phyloP scores from a whole-genome alignment of 305 asterid genomes.

The Rubia occidens region DNA sequence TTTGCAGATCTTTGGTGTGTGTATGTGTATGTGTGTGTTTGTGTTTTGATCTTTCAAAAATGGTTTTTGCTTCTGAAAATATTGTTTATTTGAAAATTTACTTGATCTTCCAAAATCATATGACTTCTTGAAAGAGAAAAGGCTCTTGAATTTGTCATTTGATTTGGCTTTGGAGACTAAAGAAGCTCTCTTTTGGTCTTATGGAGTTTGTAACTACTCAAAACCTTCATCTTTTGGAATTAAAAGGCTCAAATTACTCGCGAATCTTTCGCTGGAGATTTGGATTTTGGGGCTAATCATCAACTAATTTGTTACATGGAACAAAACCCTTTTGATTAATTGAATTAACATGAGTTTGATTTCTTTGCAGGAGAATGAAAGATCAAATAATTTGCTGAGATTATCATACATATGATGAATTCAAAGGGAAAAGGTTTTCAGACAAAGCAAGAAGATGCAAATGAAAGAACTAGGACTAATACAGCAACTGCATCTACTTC shows the following conservation, averaged over 20 bases:
- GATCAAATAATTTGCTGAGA: background rate
- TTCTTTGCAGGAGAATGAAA: conserved; percentile 26
- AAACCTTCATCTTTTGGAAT: background rate
- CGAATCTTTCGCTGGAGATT: no score
- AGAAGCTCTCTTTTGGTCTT: background rate
- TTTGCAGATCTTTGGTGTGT: conserved; percentile 12
- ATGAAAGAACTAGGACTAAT: conserved; percentile 8
- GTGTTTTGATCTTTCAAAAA: background rate
- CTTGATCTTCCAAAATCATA: background rate
- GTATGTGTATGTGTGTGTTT: background rate
- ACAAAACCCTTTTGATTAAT: background rate
- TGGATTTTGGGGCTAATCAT: no score
- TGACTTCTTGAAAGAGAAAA: background rate
- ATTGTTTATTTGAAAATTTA: no score
- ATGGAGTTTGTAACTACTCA: background rate
- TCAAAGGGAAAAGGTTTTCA: conserved; percentile 28
- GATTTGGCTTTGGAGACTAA: background rate
- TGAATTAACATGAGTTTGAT: background rate
- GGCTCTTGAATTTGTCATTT: background rate
- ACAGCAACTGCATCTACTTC: conserved; percentile 20
- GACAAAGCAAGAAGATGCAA: conserved; percentile 35
- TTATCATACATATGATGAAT: conserved; percentile 27
- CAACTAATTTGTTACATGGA: no score
- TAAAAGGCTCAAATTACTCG: background rate
- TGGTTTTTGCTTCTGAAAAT: background rate